A percentile compares a stretch with the other conserved stretches of the same genome.
Evolutionary conservation across 495 filamentous ascomycete species (phyloP).

Genomic region (Neurospora sp.): DNA sequence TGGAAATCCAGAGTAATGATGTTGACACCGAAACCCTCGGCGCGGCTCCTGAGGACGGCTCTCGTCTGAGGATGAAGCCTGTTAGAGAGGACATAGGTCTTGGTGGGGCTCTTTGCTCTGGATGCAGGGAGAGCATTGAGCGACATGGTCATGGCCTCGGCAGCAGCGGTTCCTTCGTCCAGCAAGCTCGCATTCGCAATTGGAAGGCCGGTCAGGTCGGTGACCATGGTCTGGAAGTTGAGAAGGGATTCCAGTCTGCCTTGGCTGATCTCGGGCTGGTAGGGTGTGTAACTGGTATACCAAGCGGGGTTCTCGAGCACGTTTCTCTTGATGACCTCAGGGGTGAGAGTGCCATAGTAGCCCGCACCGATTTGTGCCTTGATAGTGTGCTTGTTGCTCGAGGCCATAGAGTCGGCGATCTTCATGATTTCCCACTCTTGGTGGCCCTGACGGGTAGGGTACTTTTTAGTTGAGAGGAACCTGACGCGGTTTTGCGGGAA

Average conservation of each 20-base stretch:
- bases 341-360: constrained; percentile 78
- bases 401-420: constrained; percentile 52
- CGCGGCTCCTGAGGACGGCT: constrained; percentile 74
- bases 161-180: constrained; percentile 89
- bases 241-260: constrained; percentile 85
- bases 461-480: constrained; percentile 10
- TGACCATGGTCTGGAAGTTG: constrained; percentile 94
- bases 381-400: constrained; percentile 48
- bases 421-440: constrained; percentile 29
- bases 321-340: constrained; percentile 90
- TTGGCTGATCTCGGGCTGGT: constrained; percentile 97
- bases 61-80: constrained; percentile 85
- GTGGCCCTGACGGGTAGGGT: constrained; percentile 14
- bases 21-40: constrained; percentile 87
- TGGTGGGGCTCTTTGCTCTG: constrained; percentile 64
- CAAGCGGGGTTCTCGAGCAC: constrained; percentile 89
- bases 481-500: constrained; percentile 12
- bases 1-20: constrained; percentile 65
- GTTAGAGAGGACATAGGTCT: constrained; percentile 75
- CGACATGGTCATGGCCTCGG: constrained; percentile 96
- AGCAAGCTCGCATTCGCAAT: constrained; percentile 92
- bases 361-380: constrained; percentile 76
- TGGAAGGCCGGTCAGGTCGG: constrained; percentile 78
- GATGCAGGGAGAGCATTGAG: constrained; percentile 62
- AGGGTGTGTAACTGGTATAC: constrained; percentile 99